Base-by-base conservation (phyloP, 495 filamentous ascomycete species). In the Hypoxylon lienhwacheense region DNA sequence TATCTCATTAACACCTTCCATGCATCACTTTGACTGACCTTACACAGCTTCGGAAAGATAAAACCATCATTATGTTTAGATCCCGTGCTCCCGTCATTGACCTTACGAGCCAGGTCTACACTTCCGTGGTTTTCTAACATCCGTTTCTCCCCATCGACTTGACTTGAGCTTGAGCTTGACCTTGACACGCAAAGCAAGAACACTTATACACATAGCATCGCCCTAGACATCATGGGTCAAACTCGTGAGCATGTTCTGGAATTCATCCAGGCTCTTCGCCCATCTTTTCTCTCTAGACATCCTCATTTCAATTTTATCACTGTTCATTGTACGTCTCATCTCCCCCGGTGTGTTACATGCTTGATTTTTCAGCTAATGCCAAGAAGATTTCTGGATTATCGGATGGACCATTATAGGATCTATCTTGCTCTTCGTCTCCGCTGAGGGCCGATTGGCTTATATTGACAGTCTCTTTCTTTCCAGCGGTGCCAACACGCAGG, bases 381-480 rank as follows among this genome's bases (percentile, higher is more conserved):
- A 26, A 22, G 12, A 47, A 89, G 87, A 97, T 68, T 72, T 84
- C 42, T 97, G 90, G 69, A 82, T 99, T 42, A 80, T 95, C 16
- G 69, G 73, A 36, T 76, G 85, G 65, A 76, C 71, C 1, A 67
- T 99, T 25, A 11, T 90, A 34, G 85, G 84, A 4, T 95, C 91
- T 2, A 66, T 97, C 50, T 73, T 96, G 7, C 61, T 97, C 11
- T 96, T 80, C 52, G 75, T 79, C n/a, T 49, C 68, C 12, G 70
- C 70, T 53, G 69, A 66, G 10, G 77, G 77, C 11, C 62, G 79
- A 5, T 64, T 99, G 31, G 53, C 70, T 5, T 99, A 95, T 61
- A 89, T 91, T 53, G 91, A 99, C 77, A 88, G 91, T 10, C 80
- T 99, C 12, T 90, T 96, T 75, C 87, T 95, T 53, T 78, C 85